Base-by-base conservation (phyloP, 2,329 filamentous ascomycete genomes). In the Fusarium solani-melongenae region DNA sequence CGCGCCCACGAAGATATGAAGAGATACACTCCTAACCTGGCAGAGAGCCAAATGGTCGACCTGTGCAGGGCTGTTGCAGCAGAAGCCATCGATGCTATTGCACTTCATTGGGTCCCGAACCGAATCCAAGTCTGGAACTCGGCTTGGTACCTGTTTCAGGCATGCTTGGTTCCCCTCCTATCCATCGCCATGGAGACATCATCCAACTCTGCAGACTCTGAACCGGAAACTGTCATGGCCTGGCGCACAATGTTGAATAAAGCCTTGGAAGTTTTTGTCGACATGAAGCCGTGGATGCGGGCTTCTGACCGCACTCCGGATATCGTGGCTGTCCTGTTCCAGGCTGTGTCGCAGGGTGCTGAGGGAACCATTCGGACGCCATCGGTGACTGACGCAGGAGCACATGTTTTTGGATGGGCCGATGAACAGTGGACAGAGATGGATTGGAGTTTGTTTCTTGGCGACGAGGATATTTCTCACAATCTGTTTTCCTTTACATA, bases 131-230 rank as follows among this genome's bases (percentile, higher is more conserved):
- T 79, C 17, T 81, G 80, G 80, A 79, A 78, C 67, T 76, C 76
- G 14, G 76, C 73, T 2, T 81, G 79, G 79, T 80, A 80, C 51
- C 75, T 81, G 9, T 81, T 81, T 65, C 79, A 81, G 58, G 79
- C 79, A 6, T 80, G 78, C 55, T 79, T 78, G 56, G 77, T 80
- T 3, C 79, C 78, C 11, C 66, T 81, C 3, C 69, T 81, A 17
- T 74, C 77, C 34, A 76, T 81, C 33, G 75, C 79, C 24, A 76
- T 80, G 29, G 76, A 80, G 34, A 67, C 10, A 4, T 53, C 59
- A 31, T 41, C 34, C 29, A 57, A 55, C 15, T 24, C 39, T 11
- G 33, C 17, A 3, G 27, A 53, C n/a, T 29, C 38, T 24, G 59
- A 38, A 24, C 39, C 51, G 6, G 64, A 67, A 12, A 34, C 31